Evolutionary conservation across 1,139 yeast genomes (phyloP).

Genomic region (Pichia sp.): DNA sequence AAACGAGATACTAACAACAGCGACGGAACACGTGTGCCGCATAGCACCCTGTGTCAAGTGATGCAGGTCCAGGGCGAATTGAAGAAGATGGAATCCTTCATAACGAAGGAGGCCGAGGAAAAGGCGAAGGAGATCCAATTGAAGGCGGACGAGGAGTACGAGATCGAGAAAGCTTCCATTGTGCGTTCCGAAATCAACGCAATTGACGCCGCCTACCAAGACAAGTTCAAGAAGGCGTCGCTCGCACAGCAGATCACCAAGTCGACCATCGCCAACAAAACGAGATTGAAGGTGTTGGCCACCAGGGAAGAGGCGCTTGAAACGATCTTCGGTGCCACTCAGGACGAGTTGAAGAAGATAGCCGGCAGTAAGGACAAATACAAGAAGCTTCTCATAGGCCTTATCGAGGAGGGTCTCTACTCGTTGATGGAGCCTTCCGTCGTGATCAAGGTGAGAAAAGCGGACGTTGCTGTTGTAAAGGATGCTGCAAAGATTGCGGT

Average conservation of each 20-base stretch:
- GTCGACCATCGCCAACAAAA: constrained; percentile 92
- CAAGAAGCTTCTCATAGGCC: constrained; percentile 64
- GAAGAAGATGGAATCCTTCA: constrained; percentile 97
- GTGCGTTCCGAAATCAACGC: constrained; percentile 90
- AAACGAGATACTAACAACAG: neutral
- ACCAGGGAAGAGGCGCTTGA: constrained; percentile 81
- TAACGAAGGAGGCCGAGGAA: constrained; percentile 97
- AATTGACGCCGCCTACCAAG: constrained; percentile 76
- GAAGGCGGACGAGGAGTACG: constrained; percentile 98
- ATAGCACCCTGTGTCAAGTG: neutral
- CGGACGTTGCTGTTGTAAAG: constrained; percentile 61
- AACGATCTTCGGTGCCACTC: constrained; percentile 69
- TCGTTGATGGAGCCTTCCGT: constrained; percentile 71
- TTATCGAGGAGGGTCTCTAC: constrained; percentile 78
- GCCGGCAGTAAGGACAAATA: constrained; percentile 54
- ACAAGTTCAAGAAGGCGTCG: constrained; percentile 83
- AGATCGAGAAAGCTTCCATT: constrained; percentile 91
- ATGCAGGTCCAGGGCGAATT: constrained; percentile 86
- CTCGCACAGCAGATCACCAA: constrained; percentile 93
- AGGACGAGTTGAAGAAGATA: constrained; percentile 53
- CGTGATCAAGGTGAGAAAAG: constrained; percentile 61
- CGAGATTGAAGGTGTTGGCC: constrained; percentile 82
- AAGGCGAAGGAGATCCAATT: constrained; percentile 94
- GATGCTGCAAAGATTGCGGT: constrained; percentile 61
- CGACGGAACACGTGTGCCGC: constrained; percentile 3